These are phyloP conservation scores for Boletus vermiculosoides DNA, from an alignment of 768 basidiomycete species.

Conservation along the genomic window DNA sequence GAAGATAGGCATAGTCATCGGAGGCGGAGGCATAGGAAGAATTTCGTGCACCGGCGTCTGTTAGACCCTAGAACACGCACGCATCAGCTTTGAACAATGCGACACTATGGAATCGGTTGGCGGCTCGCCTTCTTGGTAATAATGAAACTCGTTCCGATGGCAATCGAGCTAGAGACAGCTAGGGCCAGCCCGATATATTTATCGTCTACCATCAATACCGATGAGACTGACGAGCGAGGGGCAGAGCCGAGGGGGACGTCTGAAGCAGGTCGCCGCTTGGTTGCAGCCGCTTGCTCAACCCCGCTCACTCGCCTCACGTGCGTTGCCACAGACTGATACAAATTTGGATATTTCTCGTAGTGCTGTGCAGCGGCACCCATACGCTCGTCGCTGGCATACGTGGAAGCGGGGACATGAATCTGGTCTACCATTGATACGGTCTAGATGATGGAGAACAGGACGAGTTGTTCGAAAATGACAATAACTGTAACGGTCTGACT, in stretches of 20 bases:
- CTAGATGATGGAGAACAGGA: background rate
- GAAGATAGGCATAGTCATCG: constrained; percentile 82
- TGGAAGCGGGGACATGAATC: too few species aligned
- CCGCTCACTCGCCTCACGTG: constrained; percentile 19
- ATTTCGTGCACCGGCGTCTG: constrained; percentile 69
- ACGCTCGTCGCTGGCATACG: too few species aligned
- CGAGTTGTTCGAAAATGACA: background rate
- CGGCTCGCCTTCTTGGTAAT: constrained; percentile 92
- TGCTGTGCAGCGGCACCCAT: background rate
- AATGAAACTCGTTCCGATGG: constrained; percentile 95
- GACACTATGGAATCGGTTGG: background rate
- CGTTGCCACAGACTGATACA: constrained; percentile 14
- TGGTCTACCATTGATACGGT: background rate
- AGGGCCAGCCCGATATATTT: constrained; percentile 93
- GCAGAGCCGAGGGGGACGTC: constrained; percentile 1
- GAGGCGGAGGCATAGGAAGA: constrained; percentile 58
- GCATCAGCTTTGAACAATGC: constrained; percentile 11
- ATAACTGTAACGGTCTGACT: background rate
- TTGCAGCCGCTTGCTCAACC: too few species aligned
- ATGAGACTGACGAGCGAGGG: background rate
- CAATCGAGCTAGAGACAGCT: constrained; percentile 78
- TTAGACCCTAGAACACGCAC: constrained; percentile 65
- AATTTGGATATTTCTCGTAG: constrained; percentile 12
- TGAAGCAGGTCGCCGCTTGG: constrained; percentile 1
- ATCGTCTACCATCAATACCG: constrained; percentile 70